Evolutionary conservation across 805 yeast species (phyloP), one percentile per base, ranked within the genome.

Genomic region (Barnettozyma populi): DNA sequence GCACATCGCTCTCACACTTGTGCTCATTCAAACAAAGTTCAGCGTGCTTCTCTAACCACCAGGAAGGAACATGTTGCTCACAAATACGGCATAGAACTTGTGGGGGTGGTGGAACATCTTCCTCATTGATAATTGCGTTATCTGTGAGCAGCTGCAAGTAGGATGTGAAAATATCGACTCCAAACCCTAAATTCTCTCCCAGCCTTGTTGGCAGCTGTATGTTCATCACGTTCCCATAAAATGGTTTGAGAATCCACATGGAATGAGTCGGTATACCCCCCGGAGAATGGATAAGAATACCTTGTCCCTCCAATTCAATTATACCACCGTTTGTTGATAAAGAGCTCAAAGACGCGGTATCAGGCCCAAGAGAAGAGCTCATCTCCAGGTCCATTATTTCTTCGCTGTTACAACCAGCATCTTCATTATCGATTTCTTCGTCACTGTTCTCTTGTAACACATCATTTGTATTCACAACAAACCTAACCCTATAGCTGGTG

Each of bases 41-140:
- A 1, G 92, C 84, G 66, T 94, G 99, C 43, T 83, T 76, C 57
- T 92, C 99, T 36, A 94, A 72, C 85, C 95, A 94, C 99, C 99
- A 94, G 4, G 90, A 86, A 4, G 96, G 97, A n/a, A 90, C 82
- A 42, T 77, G 77, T 27, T 82, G 80, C 60, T 94, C 99, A 66
- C 99, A 94, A 24, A 94, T 90, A 42, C 97, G 76, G 64, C 99
- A 94, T 29, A 94, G 69, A 34, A 86, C 89, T 48, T 81, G 75
- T 21, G 83, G 82, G 1, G 96, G 97, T n/a, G 80, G 75, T 0
- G 96, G 95, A 0, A 88, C 73, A 49, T 73, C 71, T 10, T 67
- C 72, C 57, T 82, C 85, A 54, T 84, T 85, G 2, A 80, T 72
- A 14, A 83, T 71, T 8, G 83, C 87, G 36, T 75, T 63, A 32